These are phyloP conservation scores for Leishmania mexicana DNA, from an alignment of 208 protist genomes.

Conservation along the genomic window DNA sequence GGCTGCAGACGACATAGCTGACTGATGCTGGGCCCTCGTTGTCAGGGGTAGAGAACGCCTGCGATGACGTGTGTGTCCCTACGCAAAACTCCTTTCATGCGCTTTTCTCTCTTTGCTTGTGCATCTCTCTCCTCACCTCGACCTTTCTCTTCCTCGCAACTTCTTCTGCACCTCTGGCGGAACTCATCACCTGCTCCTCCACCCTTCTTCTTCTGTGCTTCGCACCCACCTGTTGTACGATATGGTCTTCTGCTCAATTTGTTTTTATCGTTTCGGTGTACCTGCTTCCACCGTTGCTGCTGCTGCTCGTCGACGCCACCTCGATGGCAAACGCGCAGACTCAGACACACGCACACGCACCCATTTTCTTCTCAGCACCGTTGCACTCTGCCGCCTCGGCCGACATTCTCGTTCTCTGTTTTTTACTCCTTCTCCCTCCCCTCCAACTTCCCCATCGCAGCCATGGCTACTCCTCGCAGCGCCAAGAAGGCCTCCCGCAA, in stretches of 20 bases:
- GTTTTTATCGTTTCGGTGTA: not conserved
- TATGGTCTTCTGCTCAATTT: not conserved
- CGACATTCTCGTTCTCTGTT: not conserved
- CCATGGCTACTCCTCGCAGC: conserved; percentile 70
- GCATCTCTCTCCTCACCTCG: not conserved
- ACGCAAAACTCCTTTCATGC: not conserved
- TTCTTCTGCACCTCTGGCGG: not conserved
- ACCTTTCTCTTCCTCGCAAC: not conserved
- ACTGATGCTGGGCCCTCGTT: not conserved
- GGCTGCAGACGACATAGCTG: not conserved
- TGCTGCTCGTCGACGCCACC: not conserved
- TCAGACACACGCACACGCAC: not conserved
- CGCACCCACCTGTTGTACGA: not conserved
- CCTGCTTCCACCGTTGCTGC: not conserved
- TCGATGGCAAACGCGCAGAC: not conserved
- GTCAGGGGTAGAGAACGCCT: not conserved
- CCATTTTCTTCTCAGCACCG: not conserved
- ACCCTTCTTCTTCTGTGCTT: not conserved
- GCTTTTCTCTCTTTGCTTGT: not conserved
- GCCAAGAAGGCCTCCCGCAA: conserved; percentile 83
- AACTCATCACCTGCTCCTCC: not conserved
- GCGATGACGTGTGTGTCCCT: not conserved
- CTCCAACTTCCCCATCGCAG: not conserved
- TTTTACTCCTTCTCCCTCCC: not conserved
- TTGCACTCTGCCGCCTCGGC: not conserved